phyloP scores from a whole-genome alignment of 805 yeast species.

The Kodamaea restingae region DNA sequence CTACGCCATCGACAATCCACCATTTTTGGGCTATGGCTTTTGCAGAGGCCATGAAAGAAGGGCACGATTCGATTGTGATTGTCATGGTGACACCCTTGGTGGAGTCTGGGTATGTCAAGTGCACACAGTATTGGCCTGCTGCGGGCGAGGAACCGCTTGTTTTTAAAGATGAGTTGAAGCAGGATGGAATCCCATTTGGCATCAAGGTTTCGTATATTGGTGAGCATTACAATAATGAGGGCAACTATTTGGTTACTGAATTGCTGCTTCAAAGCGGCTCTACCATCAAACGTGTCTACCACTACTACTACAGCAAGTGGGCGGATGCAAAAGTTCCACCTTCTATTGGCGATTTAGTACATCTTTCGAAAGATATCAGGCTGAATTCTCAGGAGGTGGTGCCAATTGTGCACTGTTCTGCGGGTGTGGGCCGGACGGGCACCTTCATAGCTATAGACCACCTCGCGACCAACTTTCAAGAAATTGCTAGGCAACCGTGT shows the following conservation, averaged over 20 bases:
- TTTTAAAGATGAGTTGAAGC: conserved; percentile 4
- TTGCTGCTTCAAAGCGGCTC: conserved; percentile 17
- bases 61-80: conserved; percentile 24
- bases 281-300: conserved; percentile 24
- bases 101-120: conserved; percentile 39
- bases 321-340: conserved; percentile 41
- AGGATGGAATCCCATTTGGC: conserved; percentile 22
- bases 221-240: conserved; percentile 14
- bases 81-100: conserved; percentile 52
- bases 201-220: conserved; percentile 17
- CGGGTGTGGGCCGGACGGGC: conserved; percentile 91
- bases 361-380: conserved; percentile 18
- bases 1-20: conserved; percentile 34
- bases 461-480: conserved; percentile 23
- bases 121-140: conserved; percentile 39
- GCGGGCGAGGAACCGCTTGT: conserved; percentile 8
- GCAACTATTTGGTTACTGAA: conserved; percentile 25
- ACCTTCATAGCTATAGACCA: conserved; percentile 37
- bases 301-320: conserved; percentile 43
- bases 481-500: conserved; percentile 15
- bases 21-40: conserved; percentile 53
- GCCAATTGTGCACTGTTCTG: conserved; percentile 71
- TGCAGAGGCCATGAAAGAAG: conserved; percentile 26
- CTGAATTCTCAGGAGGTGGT: conserved; percentile 9
- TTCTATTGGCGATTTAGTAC: conserved; percentile 26